A percentile compares a stretch with the other conserved stretches of the same genome.
phyloP scores from a whole-genome alignment of 2,329 filamentous ascomycete species.

The Teratosphaeria gauchensis region DNA sequence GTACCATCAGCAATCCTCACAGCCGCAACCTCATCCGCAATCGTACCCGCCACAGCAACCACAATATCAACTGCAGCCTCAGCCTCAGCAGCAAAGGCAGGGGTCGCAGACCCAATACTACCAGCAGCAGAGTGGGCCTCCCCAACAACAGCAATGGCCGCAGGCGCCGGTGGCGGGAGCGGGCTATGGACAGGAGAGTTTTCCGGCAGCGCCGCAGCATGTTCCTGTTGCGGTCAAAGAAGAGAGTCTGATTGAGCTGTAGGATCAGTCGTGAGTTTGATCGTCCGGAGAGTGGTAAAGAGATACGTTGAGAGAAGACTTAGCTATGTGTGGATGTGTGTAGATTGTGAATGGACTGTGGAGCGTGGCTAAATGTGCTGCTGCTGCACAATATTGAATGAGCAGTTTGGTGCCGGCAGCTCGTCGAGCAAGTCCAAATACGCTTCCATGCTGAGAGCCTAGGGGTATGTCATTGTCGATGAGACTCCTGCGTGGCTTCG shows the following conservation, averaged over 20 bases:
- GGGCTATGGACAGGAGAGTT: constrained; percentile 25
- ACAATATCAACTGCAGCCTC: constrained; percentile 1
- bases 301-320: neutral
- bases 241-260: constrained; percentile 28
- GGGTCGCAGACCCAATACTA: constrained; percentile 10
- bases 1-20: neutral
- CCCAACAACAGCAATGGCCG: constrained; percentile 22
- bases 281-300: neutral
- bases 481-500: too few species aligned
- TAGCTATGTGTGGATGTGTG: neutral
- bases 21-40: constrained; percentile 1
- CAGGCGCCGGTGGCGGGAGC: constrained; percentile 18
- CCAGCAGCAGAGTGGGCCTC: constrained; percentile 12
- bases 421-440: neutral
- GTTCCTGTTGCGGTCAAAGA: constrained; percentile 20
- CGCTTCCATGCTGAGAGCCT: too few species aligned
- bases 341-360: neutral
- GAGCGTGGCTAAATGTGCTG: neutral
- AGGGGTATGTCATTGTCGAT: too few species aligned
- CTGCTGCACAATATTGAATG: neutral
- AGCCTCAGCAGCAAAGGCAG: neutral
- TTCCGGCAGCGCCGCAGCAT: constrained; percentile 25
- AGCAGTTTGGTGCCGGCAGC: neutral
- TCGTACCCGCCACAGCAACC: constrained; percentile 23
- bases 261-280: neutral